Evolutionary conservation across 2,329 filamentous ascomycete genomes (phyloP).

Genomic region (Claviceps citrina): DNA sequence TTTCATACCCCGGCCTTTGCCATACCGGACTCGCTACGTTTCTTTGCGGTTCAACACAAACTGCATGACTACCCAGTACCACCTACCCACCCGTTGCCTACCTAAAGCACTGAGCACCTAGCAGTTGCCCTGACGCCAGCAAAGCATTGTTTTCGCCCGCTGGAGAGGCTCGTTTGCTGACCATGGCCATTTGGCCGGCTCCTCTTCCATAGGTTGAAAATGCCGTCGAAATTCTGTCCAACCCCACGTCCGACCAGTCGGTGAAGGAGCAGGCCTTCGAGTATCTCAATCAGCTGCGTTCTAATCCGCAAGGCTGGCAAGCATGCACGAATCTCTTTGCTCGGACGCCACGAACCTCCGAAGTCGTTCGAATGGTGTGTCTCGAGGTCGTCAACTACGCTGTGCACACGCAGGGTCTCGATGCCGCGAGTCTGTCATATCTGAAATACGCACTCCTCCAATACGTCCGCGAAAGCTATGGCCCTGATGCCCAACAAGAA

Average conservation of each 20-base stretch:
- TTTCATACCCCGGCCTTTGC: not conserved
- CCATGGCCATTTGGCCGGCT: not conserved
- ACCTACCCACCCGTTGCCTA: too few relatives aligned
- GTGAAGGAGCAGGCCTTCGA: constrained; percentile 73
- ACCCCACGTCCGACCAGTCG: constrained; percentile 57
- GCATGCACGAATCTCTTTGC: constrained; percentile 77
- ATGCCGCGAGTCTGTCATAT: constrained; percentile 53
- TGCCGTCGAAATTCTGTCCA: constrained; percentile 87
- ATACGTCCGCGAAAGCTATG: constrained; percentile 67
- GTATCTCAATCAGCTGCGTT: constrained; percentile 62
- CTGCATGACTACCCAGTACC: too few relatives aligned
- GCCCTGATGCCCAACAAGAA: constrained; percentile 37
- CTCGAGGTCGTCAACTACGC: constrained; percentile 90
- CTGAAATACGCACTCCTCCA: constrained; percentile 69
- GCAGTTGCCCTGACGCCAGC: not conserved
- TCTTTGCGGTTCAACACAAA: too few relatives aligned
- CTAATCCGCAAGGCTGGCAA: constrained; percentile 78
- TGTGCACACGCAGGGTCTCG: constrained; percentile 63
- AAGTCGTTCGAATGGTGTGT: constrained; percentile 76
- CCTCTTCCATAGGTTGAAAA: constrained; percentile 58
- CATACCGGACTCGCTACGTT: not conserved
- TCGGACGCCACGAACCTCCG: constrained; percentile 56
- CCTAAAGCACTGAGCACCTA: too few relatives aligned
- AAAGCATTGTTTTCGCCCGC: not conserved
- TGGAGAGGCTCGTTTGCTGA: constrained; percentile 1